Base-by-base conservation (phyloP, 2,329 filamentous ascomycete species). In the Exophiala bonariae region DNA sequence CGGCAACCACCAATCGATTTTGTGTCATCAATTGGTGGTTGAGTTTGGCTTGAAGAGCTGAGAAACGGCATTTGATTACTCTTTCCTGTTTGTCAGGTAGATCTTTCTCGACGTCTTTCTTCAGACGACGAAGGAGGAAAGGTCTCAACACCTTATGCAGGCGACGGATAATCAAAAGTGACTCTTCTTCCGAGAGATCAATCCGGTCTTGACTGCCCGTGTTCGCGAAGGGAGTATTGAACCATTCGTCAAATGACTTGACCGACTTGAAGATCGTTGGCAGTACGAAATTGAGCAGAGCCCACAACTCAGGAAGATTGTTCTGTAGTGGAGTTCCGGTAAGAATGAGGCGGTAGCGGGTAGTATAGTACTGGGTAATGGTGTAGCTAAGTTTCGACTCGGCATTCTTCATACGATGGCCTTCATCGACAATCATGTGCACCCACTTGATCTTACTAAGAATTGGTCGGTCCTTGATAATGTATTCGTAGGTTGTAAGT, bases 371-470 rank as follows among this genome's bases (percentile, higher is more conserved):
- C 53, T 90, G 84, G 30, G 92, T 91, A 56, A 99, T 89, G 3
- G 93, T 97, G 57, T 85, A 89, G 69, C 89, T 96, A 59, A 99
- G 79, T 73, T 99, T 99, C 8, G 93, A 99, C 60, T 93, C 86
- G 22, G 89, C 80, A 70, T 99, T 99, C 81, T 99, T 99, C 93
- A 99, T 99, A 67, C 93, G 90, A 70, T 99, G 93, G 72, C 93
- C 93, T 76, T 99, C 93, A 62, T 99, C 93, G 58, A 99, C 93
- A 61, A 99, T 97, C 93, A 99, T 97, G 73, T 99, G 93, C 61
- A 96, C 86, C 93, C 93, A 99, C 72, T 97, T 97, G 72, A 99
- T 92, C 77, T 97, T 97, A 76, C 89, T 95, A 10, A 99, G 75
- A 58, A 99, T 79, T 0, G 92, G 92, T 28, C 93, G 84, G 64